These are phyloP conservation scores for Rosa hybrid DNA, from an alignment of 331 rosid genomes.

Conservation along the genomic window DNA sequence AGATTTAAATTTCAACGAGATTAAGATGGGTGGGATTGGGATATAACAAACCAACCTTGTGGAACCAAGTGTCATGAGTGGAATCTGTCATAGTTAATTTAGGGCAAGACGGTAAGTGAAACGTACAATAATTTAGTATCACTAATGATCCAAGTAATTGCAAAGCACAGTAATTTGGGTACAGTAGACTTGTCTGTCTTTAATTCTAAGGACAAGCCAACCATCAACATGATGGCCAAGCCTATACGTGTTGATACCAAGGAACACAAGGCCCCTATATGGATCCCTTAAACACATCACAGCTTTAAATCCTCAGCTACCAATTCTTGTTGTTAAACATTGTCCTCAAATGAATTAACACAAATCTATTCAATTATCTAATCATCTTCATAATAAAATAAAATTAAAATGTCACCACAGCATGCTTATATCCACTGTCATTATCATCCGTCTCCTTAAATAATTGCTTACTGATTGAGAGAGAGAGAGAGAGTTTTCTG, in stretches of 20 bases:
- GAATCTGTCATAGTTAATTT: too few relatives aligned
- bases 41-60: too few relatives aligned
- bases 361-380: not conserved
- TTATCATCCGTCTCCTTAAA: conserved; percentile 18
- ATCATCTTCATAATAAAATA: not conserved
- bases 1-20: too few relatives aligned
- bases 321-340: not conserved
- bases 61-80: too few relatives aligned
- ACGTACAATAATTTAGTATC: not conserved
- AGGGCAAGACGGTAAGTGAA: too few relatives aligned
- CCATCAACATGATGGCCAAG: not conserved
- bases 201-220: not conserved
- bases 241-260: not conserved
- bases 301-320: not conserved
- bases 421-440: not conserved
- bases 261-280: not conserved
- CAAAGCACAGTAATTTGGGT: not conserved
- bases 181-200: not conserved
- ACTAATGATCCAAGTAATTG: not conserved
- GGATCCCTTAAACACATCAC: not conserved
- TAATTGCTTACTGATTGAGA: not conserved
- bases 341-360: not conserved
- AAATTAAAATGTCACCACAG: not conserved
- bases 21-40: too few relatives aligned
- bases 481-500: not conserved